Base-by-base conservation (phyloP, 1,284 basidiomycete species). In the Cutaneotrichosporon curvatum region DNA sequence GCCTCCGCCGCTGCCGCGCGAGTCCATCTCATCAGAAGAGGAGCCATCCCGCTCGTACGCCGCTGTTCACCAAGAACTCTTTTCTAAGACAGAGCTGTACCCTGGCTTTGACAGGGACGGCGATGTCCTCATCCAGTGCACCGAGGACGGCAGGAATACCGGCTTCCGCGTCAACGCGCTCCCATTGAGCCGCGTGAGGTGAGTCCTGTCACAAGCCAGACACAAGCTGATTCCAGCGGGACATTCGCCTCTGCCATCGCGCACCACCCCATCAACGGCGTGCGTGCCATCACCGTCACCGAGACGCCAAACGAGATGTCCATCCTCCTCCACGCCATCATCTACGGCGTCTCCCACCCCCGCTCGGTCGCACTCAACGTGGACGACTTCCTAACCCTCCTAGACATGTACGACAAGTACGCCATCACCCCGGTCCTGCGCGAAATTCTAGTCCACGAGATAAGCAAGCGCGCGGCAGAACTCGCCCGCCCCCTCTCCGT, bases 51-150 rank as follows among this genome's bases (percentile, higher is more conserved):
- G 33, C 33, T 35, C 33, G 8, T 28, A 28, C 12, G 25, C 25
- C 7, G 25, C 25, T 7, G 25, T 28, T 7, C 25, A 28, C 12
- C 7, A 28, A 7, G 8, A 28, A 12, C 25, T 28, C 8, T 28
- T 28, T 12, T 7, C 25, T 28, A 12, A 12, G 8, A 28, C 25
- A 28, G 25, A 14, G n/a, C 44, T 50, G 21, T 45, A 47, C 25
- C 42, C 38, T 23, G 50, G 47, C 23, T 51, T 51, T 14, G 16
- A 30, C n/a, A 35, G 45, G 14, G 38, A 40, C 8, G 50, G 50
- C 14, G 50, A 51, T 30, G 45, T 41, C 11, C 31, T 51, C 14
- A 30, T 50, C 21, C 23, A 47, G 20, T 44, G 38, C 25, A 16
- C 23, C 15, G 43, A 53, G 15, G 33, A 21, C 20, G 32, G 23